These are phyloP conservation scores for Knufia fluminis DNA, from an alignment of 2,329 filamentous ascomycete genomes.

Conservation along the genomic window DNA sequence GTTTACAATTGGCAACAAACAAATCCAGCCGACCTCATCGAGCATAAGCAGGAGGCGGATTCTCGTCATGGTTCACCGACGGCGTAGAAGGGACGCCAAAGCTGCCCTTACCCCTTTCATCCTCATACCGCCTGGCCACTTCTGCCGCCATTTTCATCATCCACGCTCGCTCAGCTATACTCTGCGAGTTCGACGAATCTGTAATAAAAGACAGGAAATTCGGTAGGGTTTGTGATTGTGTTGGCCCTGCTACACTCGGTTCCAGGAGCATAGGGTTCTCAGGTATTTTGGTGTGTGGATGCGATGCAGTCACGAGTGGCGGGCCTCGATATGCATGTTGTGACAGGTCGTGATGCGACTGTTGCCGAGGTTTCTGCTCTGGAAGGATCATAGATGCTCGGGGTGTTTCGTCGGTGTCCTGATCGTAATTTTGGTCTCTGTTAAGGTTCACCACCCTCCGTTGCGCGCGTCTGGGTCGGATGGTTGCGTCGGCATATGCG, in stretches of 20 bases:
- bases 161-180: conserved; percentile 38
- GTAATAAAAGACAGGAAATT: conserved; percentile 29
- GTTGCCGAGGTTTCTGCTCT: conserved; percentile 9
- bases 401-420: conserved; percentile 19
- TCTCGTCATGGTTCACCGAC: conserved; percentile 25
- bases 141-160: conserved; percentile 73
- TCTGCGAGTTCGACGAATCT: conserved; percentile 26
- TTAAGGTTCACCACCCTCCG: conserved; percentile 6
- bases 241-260: conserved; percentile 6
- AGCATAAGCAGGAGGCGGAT: conserved; percentile 38
- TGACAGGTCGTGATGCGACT: conserved; percentile 2
- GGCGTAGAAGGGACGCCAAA: conserved; percentile 12
- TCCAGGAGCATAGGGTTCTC: not conserved
- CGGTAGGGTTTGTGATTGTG: conserved; percentile 25
- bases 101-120: conserved; percentile 54
- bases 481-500: conserved; percentile 12
- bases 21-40: conserved; percentile 25
- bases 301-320: conserved; percentile 35
- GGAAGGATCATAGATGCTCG: conserved; percentile 20
- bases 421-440: not conserved
- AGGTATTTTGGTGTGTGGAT: conserved; percentile 32
- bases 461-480: conserved; percentile 15
- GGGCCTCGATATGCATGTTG: conserved; percentile 29
- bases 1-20: not conserved
- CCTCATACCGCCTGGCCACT: conserved; percentile 73